A percentile compares a stretch with the other conserved stretches of the same genome.
These are phyloP conservation scores for Tephrocybe sp. DNA, from an alignment of 768 basidiomycete species.

Conservation along the genomic window DNA sequence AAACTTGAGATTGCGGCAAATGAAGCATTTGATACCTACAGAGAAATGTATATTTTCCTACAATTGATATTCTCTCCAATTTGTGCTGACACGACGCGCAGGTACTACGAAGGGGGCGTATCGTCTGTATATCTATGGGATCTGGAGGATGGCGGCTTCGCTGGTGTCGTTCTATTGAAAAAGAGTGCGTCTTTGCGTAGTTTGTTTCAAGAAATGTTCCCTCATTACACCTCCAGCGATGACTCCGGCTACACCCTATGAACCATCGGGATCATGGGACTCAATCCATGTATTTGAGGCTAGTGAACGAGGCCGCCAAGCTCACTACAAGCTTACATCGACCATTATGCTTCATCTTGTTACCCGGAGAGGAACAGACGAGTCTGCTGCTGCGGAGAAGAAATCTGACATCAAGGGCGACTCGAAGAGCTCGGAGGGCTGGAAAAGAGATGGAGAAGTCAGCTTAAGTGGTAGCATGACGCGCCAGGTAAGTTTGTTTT, in stretches of 20 bases:
- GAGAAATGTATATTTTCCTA: conserved; percentile 71
- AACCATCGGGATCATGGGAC: conserved; percentile 91
- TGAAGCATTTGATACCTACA: conserved; percentile 95
- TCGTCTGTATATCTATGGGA: conserved; percentile 99
- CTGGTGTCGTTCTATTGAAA: conserved; percentile 94
- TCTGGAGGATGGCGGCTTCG: conserved; percentile 92
- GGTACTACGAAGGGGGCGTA: conserved; percentile 98
- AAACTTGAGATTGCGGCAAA: conserved; percentile 92
- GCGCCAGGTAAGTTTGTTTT: conserved; percentile 67
- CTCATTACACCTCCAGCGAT: conserved; percentile 43
- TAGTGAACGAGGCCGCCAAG: conserved; percentile 85
- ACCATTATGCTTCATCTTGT: conserved; percentile 95
- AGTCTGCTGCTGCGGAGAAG: conserved; percentile 20
- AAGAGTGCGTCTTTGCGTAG: conserved; percentile 57
- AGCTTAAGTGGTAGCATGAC: conserved; percentile 96
- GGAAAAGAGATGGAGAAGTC: conserved; percentile 72
- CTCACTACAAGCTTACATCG: conserved; percentile 96
- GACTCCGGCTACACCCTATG: conserved; percentile 49
- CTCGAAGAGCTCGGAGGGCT: conserved; percentile 35
- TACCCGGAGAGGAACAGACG: conserved; percentile 43
- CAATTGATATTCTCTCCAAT: neutral
- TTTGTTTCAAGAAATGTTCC: conserved; percentile 1
- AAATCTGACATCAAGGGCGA: conserved; percentile 30
- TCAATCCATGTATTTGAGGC: conserved; percentile 98
- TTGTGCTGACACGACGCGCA: conserved; percentile 22